Base-by-base conservation (phyloP, 2,329 filamentous ascomycete species). In the Colletotrichum endophyticum region DNA sequence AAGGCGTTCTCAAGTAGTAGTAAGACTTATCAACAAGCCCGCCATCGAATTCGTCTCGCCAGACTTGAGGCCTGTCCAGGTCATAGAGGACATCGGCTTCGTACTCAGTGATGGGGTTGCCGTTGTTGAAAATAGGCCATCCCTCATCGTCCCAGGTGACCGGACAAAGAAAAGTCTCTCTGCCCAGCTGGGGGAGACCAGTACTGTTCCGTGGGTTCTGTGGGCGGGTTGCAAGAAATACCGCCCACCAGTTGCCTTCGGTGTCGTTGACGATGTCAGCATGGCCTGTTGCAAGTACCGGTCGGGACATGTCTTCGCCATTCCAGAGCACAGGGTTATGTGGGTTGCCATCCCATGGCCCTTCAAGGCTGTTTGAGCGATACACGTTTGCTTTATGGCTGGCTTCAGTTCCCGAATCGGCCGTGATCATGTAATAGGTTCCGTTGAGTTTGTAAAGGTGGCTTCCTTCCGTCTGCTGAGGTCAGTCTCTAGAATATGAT, bases 401-500 rank as follows among this genome's bases (percentile, higher is more conserved):
- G 9, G 61, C 71, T 19, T 77, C 77, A 4, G 77, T 78, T 22
- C 77, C 77, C 11, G 71, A 75, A 34, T 78, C 77, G 8, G 77
- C 77, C 4, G 77, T 77, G n/a, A 78, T 28, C 77, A 78, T 72
- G 68, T 78, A 77, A 27, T 77, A 78, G 3, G 75, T 72, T 5
- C 75, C 75, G 11, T 78, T 77, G 0, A 77, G 34, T 59, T 77
- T 78, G 64, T 78, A 78, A 28, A 78, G 36, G n/a, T 78, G 77
- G 36, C 77, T 78, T 19, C 71, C 77, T 11, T 78, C 77, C 6
- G 75, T 77, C 73, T 73, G 13, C 1, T 0, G 8, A n/a, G 12
- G 39, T 70, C 1, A 70, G 57, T 19, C 68, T 81, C 85, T 19
- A 66, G 74, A 5, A 80, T 81, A 27, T 80, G 79, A 44, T 81